phyloP scores from a whole-genome alignment of 768 basidiomycete species.

The Trametes elegans region DNA sequence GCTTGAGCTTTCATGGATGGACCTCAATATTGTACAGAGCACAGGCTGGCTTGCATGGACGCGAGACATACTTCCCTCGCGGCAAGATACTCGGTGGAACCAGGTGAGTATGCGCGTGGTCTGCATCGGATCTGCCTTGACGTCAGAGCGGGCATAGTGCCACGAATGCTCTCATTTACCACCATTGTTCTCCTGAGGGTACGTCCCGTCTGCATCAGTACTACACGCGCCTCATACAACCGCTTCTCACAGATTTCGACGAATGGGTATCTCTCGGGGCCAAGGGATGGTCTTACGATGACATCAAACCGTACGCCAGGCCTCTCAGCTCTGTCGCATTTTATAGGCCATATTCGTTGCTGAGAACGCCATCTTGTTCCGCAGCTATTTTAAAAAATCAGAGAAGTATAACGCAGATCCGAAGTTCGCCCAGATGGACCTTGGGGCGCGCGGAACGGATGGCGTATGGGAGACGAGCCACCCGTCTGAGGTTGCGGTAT shows the following conservation, averaged over 20 bases:
- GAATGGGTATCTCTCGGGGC: constrained; percentile 52
- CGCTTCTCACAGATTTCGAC: constrained; percentile 59
- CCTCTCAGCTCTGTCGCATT: neutral
- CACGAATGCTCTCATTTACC: constrained; percentile 52
- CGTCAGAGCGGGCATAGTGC: too few species aligned
- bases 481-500: neutral
- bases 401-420: constrained; percentile 49
- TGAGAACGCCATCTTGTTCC: too few species aligned
- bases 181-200: neutral
- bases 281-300: constrained; percentile 53
- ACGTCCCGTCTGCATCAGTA: neutral
- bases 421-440: constrained; percentile 45
- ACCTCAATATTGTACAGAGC: constrained; percentile 1
- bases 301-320: constrained; percentile 41
- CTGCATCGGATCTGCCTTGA: too few species aligned
- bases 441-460: constrained; percentile 18
- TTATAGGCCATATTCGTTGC: too few species aligned
- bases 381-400: constrained; percentile 68
- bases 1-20: neutral
- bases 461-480: neutral
- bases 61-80: constrained; percentile 19
- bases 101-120: too few species aligned
- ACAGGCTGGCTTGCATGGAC: constrained; percentile 11
- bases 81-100: constrained; percentile 26
- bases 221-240: constrained; percentile 52